Evolutionary conservation across 192 early-diverging fungal genomes (phyloP), one percentile per base, ranked within the genome.

Genomic region (Rhizophlyctis rosea): DNA sequence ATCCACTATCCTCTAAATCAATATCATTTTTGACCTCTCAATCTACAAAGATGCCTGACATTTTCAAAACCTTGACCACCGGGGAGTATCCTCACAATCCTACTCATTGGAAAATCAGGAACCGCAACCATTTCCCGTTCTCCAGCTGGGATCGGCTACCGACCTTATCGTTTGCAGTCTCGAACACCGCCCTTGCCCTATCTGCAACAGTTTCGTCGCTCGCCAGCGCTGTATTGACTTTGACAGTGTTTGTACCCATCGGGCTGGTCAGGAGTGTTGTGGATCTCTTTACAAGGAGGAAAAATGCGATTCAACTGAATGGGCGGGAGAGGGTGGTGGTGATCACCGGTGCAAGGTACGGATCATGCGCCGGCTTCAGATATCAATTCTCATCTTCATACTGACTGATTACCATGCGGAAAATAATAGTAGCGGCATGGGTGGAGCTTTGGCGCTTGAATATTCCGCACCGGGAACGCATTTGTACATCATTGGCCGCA

Each of bases 341-440:
- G n/a, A 25, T 54, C 52, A 54, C 52, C 28, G 52, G 52, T 16
- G 52, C 52, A 14, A 54, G 52, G 21, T 54, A n/a, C 27, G 39
- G 9, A 9, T 47, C 39, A 13, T 47, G n/a, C n/a, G n/a, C 39
- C 39, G n/a, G 9, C 39, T 47, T 47, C 39, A 47, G 9, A n/a
- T 13, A 13, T n/a, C 39, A 9, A 47, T n/a, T n/a, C 9, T n/a
- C 39, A 9, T 9, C 39, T 13, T 47, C 39, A 47, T n/a, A 9
- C 9, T 47, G 9, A 47, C 39, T 47, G n/a, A 47, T 13, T n/a
- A 47, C 39, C 39, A 47, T 13, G 9, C 39, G 39, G n/a, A n/a
- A n/a, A n/a, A n/a, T n/a, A n/a, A n/a, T 47, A 13, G n/a, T 47
- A 47, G n/a, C n/a, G 52, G 52, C 21, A 54, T 54, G 14, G 52